phyloP scores from a whole-genome alignment of 495 filamentous ascomycete species.

The Xanthoparmelia taractica region DNA sequence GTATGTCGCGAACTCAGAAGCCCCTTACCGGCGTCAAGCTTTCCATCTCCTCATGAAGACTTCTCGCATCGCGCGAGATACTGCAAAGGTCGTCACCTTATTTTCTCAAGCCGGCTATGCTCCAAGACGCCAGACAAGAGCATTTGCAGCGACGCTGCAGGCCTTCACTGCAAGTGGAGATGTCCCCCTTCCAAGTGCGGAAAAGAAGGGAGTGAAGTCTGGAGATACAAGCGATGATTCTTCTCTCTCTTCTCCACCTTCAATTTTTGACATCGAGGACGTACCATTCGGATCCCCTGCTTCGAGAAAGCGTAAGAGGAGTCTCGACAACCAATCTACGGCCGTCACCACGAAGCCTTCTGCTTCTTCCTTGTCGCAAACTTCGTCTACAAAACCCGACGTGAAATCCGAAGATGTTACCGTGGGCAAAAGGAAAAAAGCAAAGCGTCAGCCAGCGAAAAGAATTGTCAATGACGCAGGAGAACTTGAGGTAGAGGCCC shows the following conservation, averaged over 20 bases:
- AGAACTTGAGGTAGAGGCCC: conserved; percentile 51
- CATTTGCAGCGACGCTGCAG: conserved; percentile 27
- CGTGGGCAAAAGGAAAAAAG: conserved; percentile 32
- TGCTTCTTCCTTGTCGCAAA: conserved; percentile 16
- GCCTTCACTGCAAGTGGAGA: conserved; percentile 19
- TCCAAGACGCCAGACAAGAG: conserved; percentile 33
- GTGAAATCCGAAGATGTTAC: conserved; percentile 25
- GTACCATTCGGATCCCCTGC: conserved; percentile 35
- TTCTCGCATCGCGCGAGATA: conserved; percentile 52
- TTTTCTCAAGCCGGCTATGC: conserved; percentile 36
- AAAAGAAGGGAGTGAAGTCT: conserved; percentile 23
- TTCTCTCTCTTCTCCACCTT: conserved; percentile 38
- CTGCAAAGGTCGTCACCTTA: conserved; percentile 44
- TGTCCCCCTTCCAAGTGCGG: conserved; percentile 19
- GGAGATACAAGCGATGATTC: conserved; percentile 26
- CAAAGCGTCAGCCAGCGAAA: conserved; percentile 56
- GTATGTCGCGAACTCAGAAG: background rate
- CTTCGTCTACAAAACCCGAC: conserved; percentile 20
- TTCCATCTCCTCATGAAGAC: conserved; percentile 46
- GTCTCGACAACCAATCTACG: conserved; percentile 19
- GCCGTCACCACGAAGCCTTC: conserved; percentile 27
- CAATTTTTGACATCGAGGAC: conserved; percentile 57
- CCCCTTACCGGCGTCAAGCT: background rate
- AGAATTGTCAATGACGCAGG: conserved; percentile 52
- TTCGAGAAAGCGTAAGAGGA: conserved; percentile 47